These are phyloP conservation scores for Papilionanthe hybrid DNA, from an alignment of 116 monocot species.

Conservation along the genomic window DNA sequence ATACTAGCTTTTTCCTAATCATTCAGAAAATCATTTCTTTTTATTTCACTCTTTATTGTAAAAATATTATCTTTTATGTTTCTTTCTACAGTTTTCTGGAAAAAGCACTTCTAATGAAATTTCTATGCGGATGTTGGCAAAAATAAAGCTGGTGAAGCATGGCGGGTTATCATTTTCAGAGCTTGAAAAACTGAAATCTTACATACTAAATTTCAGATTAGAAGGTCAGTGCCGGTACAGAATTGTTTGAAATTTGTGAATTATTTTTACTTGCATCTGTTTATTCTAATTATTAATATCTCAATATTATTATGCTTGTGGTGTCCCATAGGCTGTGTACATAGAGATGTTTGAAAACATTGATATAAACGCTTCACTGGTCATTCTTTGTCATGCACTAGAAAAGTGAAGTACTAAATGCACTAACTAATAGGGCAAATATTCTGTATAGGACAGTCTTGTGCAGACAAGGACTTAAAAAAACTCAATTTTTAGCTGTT, in stretches of 20 bases:
- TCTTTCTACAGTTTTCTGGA: conserved; percentile 38
- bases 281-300: background rate
- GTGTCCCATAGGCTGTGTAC: background rate
- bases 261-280: background rate
- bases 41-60: background rate
- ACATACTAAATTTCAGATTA: conserved; percentile 40
- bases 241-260: background rate
- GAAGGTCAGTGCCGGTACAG: conserved; percentile 42
- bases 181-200: conserved; percentile 50
- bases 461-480: background rate
- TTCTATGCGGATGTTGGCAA: conserved; percentile 36
- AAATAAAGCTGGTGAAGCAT: conserved; percentile 42
- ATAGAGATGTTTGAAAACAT: background rate
- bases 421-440: background rate
- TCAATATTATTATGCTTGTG: background rate
- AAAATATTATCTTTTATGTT: background rate
- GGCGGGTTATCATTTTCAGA: conserved; percentile 47
- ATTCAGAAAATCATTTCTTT: background rate
- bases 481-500: background rate
- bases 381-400: background rate
- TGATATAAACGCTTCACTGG: background rate
- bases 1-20: background rate
- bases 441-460: background rate
- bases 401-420: background rate
- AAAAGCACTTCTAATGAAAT: conserved; percentile 24